These are phyloP conservation scores for Eucalyptus cloeziana DNA, from an alignment of 345 rosid genomes.

Conservation along the genomic window DNA sequence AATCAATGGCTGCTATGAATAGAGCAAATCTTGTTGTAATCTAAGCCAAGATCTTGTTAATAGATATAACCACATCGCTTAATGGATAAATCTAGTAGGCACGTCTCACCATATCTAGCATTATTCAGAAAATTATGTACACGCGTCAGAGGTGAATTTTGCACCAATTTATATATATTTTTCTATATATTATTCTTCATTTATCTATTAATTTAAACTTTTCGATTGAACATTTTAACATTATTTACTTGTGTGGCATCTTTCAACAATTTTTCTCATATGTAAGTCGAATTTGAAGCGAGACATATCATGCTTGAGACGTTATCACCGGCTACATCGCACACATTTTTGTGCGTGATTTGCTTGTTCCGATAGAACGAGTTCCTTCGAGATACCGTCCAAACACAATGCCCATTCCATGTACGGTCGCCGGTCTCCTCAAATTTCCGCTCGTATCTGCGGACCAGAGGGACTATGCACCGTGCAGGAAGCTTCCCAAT, in stretches of 20 bases:
- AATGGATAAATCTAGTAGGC: background rate
- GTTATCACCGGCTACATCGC: too few relatives aligned
- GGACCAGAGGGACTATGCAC: background rate
- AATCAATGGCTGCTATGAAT: too few relatives aligned
- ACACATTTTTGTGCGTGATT: too few relatives aligned
- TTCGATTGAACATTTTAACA: background rate
- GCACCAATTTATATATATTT: accelerated
- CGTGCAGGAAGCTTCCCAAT: background rate
- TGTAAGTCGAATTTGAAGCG: background rate
- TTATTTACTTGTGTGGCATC: accelerated
- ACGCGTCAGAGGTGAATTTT: too few relatives aligned
- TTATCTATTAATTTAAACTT: too few relatives aligned
- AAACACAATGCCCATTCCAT: background rate
- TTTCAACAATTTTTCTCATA: too few relatives aligned
- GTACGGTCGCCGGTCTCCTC: background rate
- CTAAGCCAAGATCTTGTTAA: background rate
- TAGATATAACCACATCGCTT: accelerated
- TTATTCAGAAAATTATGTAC: background rate
- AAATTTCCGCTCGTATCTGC: background rate
- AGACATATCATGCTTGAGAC: background rate
- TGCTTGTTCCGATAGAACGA: background rate
- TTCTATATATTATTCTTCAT: too few relatives aligned
- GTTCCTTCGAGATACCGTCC: too few relatives aligned
- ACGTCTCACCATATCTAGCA: background rate
- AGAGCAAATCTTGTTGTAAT: background rate